Conservation (phyloP, 345 rosid genomes). For the Moringa oleifera region DNA sequence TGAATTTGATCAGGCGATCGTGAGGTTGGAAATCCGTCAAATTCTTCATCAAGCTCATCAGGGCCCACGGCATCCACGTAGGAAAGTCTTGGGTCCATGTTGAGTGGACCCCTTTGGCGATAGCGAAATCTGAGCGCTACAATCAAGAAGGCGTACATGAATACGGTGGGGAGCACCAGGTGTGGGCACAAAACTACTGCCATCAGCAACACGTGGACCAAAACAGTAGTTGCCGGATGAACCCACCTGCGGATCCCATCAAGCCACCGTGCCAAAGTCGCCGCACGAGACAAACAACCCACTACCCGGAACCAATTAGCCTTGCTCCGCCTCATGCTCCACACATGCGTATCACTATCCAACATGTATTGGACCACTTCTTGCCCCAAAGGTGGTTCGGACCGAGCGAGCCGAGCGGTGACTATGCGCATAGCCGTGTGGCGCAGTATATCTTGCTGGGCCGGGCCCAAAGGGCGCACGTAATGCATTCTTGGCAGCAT, state of each 20-base stretch:
- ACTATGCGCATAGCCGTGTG: conserved; percentile 89
- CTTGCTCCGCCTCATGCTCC: conserved; percentile 94
- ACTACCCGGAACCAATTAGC: conserved; percentile 87
- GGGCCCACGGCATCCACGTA: conserved; percentile 55
- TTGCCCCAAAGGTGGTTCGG: conserved; percentile 78
- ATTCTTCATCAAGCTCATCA: conserved; percentile 87
- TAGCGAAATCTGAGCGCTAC: conserved; percentile 46
- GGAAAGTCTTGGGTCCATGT: conserved; percentile 58
- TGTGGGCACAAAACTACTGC: conserved; percentile 74
- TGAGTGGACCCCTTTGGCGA: conserved; percentile 44
- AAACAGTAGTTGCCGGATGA: conserved; percentile 61
- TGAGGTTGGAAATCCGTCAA: conserved; percentile 68
- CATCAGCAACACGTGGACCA: conserved; percentile 58
- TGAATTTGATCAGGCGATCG: conserved; percentile 54
- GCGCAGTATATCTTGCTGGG: conserved; percentile 76
- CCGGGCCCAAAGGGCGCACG: conserved; percentile 58
- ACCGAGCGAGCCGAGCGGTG: conserved; percentile 55
- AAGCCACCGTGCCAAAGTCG: conserved; percentile 58
- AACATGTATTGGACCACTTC: conserved; percentile 83
- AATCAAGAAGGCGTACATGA: conserved; percentile 80
- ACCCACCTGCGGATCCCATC: conserved; percentile 72
- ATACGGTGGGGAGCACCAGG: conserved; percentile 69
- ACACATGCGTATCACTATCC: conserved; percentile 75
- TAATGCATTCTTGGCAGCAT: conserved; percentile 88
- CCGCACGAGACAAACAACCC: conserved; percentile 58